Evolutionary conservation across 2,329 filamentous ascomycete genomes (phyloP).

Genomic region (Leptographium flavum): DNA sequence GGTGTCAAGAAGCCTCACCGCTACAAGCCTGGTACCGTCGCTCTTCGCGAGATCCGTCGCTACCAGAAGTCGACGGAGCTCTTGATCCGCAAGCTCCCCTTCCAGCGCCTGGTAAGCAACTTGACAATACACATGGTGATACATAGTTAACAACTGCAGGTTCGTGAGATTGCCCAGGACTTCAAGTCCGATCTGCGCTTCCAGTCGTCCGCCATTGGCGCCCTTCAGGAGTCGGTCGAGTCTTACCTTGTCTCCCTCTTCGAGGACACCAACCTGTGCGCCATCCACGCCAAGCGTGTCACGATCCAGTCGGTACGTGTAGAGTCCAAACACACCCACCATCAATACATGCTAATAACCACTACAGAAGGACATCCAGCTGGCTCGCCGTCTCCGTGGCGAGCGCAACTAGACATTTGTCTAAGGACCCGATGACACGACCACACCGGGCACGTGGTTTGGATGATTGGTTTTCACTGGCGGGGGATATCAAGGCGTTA

Average conservation of each 20-base stretch:
- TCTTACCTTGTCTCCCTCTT: slow-evolving; percentile 97
- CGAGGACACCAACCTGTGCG: slow-evolving; percentile 96
- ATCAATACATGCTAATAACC: slow-evolving; percentile 19
- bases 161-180: slow-evolving; percentile 92
- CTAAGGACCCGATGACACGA: slow-evolving; percentile 25
- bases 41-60: slow-evolving; percentile 94
- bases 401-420: slow-evolving; percentile 60
- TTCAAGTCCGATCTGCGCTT: slow-evolving; percentile 94
- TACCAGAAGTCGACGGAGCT: slow-evolving; percentile 98
- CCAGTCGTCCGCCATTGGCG: slow-evolving; percentile 95
- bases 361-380: slow-evolving; percentile 80
- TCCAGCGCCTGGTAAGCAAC: slow-evolving; percentile 69
- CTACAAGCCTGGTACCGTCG: slow-evolving; percentile 85
- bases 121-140: background rate
- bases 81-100: slow-evolving; percentile 91
- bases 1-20: slow-evolving; percentile 94
- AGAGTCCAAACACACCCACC: background rate
- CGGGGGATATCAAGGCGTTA: slow-evolving; percentile 29
- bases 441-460: slow-evolving; percentile 8
- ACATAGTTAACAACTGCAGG: slow-evolving; percentile 23
- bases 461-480: slow-evolving; percentile 2
- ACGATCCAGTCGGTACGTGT: slow-evolving; percentile 65
- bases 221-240: slow-evolving; percentile 96
- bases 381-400: slow-evolving; percentile 86
- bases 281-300: slow-evolving; percentile 98